Percentiles rank a stretch among this genome's conserved stretches.
Evolutionary conservation across 352 stramenopile species (phyloP).

Genomic region (Pythium sukuiense): DNA sequence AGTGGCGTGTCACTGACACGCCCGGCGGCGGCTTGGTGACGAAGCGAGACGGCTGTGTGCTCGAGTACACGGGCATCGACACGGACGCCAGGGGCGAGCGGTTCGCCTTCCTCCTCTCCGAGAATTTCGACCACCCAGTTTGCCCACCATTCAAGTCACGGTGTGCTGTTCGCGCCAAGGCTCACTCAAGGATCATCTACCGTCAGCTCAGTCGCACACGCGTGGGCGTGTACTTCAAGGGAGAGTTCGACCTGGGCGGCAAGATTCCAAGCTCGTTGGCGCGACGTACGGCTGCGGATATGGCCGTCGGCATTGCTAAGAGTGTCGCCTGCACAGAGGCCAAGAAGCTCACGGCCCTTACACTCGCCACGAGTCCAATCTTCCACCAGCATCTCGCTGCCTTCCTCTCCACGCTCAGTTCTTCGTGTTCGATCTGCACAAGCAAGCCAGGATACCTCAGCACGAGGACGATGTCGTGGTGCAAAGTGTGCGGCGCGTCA

Average conservation of each 20-base stretch:
- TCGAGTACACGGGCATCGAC: constrained; percentile 48
- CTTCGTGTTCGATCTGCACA: constrained; percentile 23
- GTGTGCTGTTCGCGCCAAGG: constrained; percentile 7
- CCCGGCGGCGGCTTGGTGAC: constrained; percentile 23
- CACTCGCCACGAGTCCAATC: constrained; percentile 20
- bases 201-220: constrained; percentile 16
- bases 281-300: constrained; percentile 17
- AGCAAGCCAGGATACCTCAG: constrained; percentile 17
- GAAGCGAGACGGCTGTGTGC: constrained; percentile 46
- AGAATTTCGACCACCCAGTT: constrained; percentile 36
- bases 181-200: constrained; percentile 18
- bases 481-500: constrained; percentile 26
- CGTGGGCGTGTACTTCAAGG: constrained; percentile 23
- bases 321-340: constrained; percentile 25
- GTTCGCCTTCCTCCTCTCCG: constrained; percentile 37
- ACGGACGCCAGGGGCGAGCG: constrained; percentile 37
- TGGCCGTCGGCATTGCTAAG: constrained; percentile 17
- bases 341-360: constrained; percentile 32
- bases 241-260: constrained; percentile 20
- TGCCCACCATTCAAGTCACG: constrained; percentile 9
- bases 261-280: constrained; percentile 14
- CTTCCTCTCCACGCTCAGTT: constrained; percentile 3
- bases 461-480: constrained; percentile 31
- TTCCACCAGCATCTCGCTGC: constrained; percentile 11
- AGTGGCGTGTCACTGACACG: constrained; percentile 25